phyloP scores from a whole-genome alignment of 108 stramenopile genomes.

The Cylindrotheca closterium region DNA sequence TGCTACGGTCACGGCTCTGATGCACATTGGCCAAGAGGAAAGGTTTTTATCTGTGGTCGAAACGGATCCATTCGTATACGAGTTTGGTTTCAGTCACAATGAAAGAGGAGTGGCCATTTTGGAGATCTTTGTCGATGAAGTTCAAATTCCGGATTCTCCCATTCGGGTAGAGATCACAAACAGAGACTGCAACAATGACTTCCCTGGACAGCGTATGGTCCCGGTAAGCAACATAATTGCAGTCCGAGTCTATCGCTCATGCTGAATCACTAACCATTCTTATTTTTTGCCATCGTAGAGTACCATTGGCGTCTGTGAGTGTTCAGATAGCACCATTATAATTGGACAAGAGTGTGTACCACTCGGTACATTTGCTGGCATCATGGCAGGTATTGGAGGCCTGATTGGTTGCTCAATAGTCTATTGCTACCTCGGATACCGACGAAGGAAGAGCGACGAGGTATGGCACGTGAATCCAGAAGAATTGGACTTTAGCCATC shows the following conservation, averaged over 20 bases:
- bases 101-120: slow-evolving; percentile 14
- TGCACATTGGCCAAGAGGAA: background rate
- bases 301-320: background rate
- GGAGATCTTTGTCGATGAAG: slow-evolving; percentile 25
- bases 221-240: background rate
- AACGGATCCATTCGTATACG: slow-evolving; percentile 5
- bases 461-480: slow-evolving; percentile 23
- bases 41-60: background rate
- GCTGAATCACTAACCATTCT: background rate
- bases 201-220: background rate
- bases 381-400: slow-evolving; percentile 1
- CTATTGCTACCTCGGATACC: slow-evolving; percentile 16
- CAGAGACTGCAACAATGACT: background rate
- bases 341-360: background rate
- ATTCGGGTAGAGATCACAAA: slow-evolving; percentile 23
- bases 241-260: background rate
- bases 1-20: background rate
- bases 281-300: background rate
- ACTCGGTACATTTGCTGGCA: background rate
- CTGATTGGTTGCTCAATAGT: background rate
- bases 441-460: slow-evolving; percentile 9
- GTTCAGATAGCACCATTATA: background rate
- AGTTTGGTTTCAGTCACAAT: slow-evolving; percentile 13
- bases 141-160: slow-evolving; percentile 32
- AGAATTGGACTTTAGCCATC: slow-evolving; percentile 28